These are phyloP conservation scores for Yarrowia sp. DNA, from an alignment of 805 yeast genomes.

Conservation along the genomic window DNA sequence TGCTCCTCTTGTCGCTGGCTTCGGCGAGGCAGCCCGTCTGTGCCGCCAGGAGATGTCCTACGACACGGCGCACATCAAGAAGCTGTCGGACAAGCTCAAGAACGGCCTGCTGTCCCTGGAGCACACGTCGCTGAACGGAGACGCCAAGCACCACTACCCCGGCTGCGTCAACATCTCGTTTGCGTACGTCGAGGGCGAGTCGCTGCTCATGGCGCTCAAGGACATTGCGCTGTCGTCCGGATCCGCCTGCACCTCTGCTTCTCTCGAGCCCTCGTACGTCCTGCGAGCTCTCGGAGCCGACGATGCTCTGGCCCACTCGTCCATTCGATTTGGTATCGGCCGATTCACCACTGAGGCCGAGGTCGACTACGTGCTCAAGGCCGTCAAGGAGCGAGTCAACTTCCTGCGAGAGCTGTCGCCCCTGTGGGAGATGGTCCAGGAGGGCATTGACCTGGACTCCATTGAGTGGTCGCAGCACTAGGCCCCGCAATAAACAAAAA, in stretches of 20 bases:
- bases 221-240: slow-evolving; percentile 96
- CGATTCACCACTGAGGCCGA: slow-evolving; percentile 96
- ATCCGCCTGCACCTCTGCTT: slow-evolving; percentile 98
- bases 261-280: slow-evolving; percentile 95
- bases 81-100: slow-evolving; percentile 69
- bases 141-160: slow-evolving; percentile 66
- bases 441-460: slow-evolving; percentile 89
- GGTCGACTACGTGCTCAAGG: slow-evolving; percentile 87
- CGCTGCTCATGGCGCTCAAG: slow-evolving; percentile 93
- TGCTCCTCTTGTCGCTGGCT: slow-evolving; percentile 93
- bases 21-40: slow-evolving; percentile 95
- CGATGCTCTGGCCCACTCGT: slow-evolving; percentile 97
- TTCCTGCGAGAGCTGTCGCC: slow-evolving; percentile 92
- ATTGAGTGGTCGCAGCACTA: slow-evolving; percentile 98
- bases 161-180: slow-evolving; percentile 97
- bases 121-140: slow-evolving; percentile 89
- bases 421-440: slow-evolving; percentile 99
- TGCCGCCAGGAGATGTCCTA: slow-evolving; percentile 69
- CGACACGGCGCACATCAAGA: slow-evolving; percentile 68
- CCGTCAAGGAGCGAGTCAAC: slow-evolving; percentile 83
- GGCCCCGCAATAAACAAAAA: not conserved
- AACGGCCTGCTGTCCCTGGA: slow-evolving; percentile 75
- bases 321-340: slow-evolving; percentile 95
- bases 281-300: slow-evolving; percentile 96
- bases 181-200: slow-evolving; percentile 98